Evolutionary conservation across 2,329 filamentous ascomycete species (phyloP), one percentile per base, ranked within the genome.

Genomic region (Gaeumannomyces sp.): DNA sequence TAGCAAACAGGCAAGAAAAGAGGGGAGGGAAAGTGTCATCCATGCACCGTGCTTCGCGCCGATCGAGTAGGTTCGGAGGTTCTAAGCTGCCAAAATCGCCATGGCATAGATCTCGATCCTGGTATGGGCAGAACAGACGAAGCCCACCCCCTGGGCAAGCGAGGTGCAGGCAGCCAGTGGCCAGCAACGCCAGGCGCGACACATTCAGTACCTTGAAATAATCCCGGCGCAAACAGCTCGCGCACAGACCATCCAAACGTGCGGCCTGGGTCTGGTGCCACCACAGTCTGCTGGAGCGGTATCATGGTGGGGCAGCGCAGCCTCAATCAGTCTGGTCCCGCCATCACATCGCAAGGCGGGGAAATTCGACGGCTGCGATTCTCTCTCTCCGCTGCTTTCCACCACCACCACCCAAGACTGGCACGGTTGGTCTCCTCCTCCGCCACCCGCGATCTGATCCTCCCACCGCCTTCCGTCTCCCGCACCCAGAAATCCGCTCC

Each of bases 281-380:
- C 33, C 33, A 35, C 33, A 11, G 45, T n/a, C 56, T 50, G 38
- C 33, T 25, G 38, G 62, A 50, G 62, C 33, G 57, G 57, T 64
- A 57, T 64, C 62, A 64, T 64, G 60, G 62, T 64, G 62, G 62
- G 62, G 62, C 60, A 53, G 22, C 45, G 28, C 60, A 35, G 59
- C 59, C 59, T 60, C 62, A 59, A 33, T 60, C 62, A 1, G 70
- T 71, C 14, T 79, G 77, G 28, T 53, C 79, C 79, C 0, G 72
- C 73, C 13, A 68, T 75, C 50, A 77, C 75, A 4, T 73, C 77
- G 4, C 72, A 73, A 35, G 71, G 73, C 64, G 61, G 69, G 62
- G 62, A 63, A 64, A 28, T 64, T 64, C 29, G 25, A 59, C 27
- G 56, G 28, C 62, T 38, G 56, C 62, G 53, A 59, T 59, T 61